phyloP scores from a whole-genome alignment of 768 basidiomycete species.

The Rhodotorula diobovata region DNA sequence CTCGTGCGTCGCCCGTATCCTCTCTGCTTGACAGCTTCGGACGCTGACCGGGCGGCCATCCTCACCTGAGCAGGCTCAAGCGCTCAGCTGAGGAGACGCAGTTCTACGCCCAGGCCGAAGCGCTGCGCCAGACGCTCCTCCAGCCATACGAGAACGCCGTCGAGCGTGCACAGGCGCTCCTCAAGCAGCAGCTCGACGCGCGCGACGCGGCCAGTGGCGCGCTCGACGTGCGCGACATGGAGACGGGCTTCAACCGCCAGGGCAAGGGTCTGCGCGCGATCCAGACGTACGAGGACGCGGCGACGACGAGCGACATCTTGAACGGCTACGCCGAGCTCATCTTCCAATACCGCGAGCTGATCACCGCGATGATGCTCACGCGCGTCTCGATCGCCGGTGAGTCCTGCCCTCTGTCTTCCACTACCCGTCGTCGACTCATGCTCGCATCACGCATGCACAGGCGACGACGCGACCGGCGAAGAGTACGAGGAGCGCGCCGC shows the following conservation, averaged over 20 bases:
- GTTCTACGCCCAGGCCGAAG: conserved; percentile 36
- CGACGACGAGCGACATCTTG: conserved; percentile 21
- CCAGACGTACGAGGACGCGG: conserved; percentile 25
- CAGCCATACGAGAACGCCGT: conserved; percentile 26
- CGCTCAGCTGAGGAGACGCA: conserved; percentile 30
- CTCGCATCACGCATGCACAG: not conserved
- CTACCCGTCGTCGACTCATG: too few relatives aligned
- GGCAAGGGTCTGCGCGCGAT: conserved; percentile 24
- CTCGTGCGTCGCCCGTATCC: conserved; percentile 13
- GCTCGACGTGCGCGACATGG: conserved; percentile 24
- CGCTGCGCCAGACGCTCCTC: conserved; percentile 31
- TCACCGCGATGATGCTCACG: conserved; percentile 28
- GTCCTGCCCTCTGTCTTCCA: not conserved
- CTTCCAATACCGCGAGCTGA: conserved; percentile 32
- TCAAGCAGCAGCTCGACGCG: conserved; percentile 1
- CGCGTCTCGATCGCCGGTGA: conserved; percentile 24
- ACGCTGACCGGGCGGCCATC: too few relatives aligned
- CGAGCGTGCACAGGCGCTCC: conserved; percentile 3
- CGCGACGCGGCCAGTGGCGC: conserved; percentile 1
- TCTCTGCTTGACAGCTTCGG: too few relatives aligned
- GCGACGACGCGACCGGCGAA: conserved; percentile 36
- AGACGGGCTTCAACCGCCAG: conserved; percentile 13
- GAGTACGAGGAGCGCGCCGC: conserved; percentile 40
- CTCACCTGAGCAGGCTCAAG: conserved; percentile 12
- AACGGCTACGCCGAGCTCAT: conserved; percentile 40